Percentiles rank a stretch among this genome's conserved stretches.
phyloP scores from a whole-genome alignment of 148 eudicot species.

The Arbutus unedo region DNA sequence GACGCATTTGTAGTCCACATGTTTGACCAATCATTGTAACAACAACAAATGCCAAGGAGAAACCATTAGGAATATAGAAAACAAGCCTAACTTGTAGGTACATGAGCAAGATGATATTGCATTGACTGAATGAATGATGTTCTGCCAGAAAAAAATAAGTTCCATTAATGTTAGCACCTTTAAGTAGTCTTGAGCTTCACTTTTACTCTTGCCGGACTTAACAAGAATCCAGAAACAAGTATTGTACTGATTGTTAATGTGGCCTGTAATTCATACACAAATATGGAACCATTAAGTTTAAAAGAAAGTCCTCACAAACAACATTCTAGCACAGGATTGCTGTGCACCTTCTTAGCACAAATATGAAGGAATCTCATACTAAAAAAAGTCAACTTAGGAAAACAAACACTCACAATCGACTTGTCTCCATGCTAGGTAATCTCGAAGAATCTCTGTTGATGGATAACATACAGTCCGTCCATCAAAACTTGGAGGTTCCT shows the following conservation, averaged over 20 bases:
- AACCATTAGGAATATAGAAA: neutral
- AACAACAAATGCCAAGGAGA: neutral
- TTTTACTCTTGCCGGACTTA: constrained; percentile 68
- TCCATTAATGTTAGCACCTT: constrained; percentile 46
- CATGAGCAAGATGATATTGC: neutral
- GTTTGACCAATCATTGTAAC: neutral
- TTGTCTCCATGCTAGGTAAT: constrained; percentile 95
- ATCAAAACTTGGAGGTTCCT: constrained; percentile 71
- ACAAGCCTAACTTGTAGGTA: neutral
- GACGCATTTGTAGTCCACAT: neutral
- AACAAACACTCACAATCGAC: constrained; percentile 70
- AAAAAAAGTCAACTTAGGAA: neutral
- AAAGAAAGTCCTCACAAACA: neutral
- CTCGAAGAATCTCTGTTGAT: constrained; percentile 59
- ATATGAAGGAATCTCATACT: neutral
- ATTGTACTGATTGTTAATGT: constrained; percentile 86
- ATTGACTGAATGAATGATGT: neutral
- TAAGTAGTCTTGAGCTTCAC: constrained; percentile 57
- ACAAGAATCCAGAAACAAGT: constrained; percentile 96
- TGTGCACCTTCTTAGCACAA: neutral
- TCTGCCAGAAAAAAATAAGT: neutral
- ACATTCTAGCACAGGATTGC: neutral
- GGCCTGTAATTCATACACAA: constrained; percentile 46
- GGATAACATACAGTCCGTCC: constrained; percentile 92
- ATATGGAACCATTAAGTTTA: neutral